Evolutionary conservation across 1,139 yeast species (phyloP), one percentile per base, ranked within the genome.

Genomic region (Debaryomyces sp.): DNA sequence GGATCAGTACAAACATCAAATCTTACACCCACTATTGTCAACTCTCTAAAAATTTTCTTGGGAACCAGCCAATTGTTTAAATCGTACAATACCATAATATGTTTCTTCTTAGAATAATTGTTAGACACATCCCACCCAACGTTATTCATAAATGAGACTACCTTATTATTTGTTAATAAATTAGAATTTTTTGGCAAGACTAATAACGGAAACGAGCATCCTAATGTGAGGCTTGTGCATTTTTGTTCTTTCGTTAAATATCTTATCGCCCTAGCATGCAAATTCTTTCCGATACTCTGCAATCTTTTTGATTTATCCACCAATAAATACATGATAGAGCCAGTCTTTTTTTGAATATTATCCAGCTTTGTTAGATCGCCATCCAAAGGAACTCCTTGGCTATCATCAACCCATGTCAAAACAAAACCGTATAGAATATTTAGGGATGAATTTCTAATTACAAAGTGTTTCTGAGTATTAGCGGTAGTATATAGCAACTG

Each of bases 11-110:
- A 79, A 18, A 82, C 73, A 59, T 81, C 85, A 63, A 81, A 82
- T 50, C 82, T 67, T 26, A 80, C 81, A 1, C 87, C 87, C 29
- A 82, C 83, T 51, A 81, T 79, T 71, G 80, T 82, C 52, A 82
- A 70, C 55, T 82, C 85, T 47, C 80, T 66, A 48, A 81, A 78
- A 8, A 82, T 75, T 55, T 80, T 80, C 50, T 76, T 73, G 3
- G 85, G 80, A 8, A 82, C 84, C 59, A 65, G 73, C 87, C 87
- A 82, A 38, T 62, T 59, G 5, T 61, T 60, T 37, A 78, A 56
- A 44, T 74, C 63, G 18, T 68, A 59, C 43, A 80, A 62, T 7
- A 68, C 58, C 75, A 80, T 66, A 2, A 78, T 61, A 48, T 67
- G 66, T 45, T 68, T 73, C 48, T 63, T 49, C 41, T 39, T 56